These are phyloP conservation scores for Diaporthe vaccinii DNA, from an alignment of 2,329 filamentous ascomycete genomes.

Conservation along the genomic window DNA sequence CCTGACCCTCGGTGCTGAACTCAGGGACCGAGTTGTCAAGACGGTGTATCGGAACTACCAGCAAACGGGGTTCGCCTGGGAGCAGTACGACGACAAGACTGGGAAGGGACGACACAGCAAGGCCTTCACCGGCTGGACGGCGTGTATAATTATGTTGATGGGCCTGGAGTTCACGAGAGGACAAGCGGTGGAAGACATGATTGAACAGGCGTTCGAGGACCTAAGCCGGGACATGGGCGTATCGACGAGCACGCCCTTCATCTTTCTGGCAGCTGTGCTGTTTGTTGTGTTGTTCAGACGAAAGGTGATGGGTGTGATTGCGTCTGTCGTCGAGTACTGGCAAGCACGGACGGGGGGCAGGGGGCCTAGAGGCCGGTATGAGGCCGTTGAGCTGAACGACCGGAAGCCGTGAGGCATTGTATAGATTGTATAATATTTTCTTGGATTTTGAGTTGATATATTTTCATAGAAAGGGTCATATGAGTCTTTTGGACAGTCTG, in stretches of 20 bases:
- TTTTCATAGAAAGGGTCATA: not conserved
- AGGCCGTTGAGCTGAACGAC: conserved; percentile 25
- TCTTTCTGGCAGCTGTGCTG: conserved; percentile 2
- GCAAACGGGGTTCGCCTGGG: conserved; percentile 78
- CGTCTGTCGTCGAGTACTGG: conserved; percentile 22
- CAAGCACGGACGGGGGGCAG: not conserved
- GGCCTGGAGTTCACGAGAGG: conserved; percentile 46
- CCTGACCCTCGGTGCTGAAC: conserved; percentile 41
- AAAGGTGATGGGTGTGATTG: conserved; percentile 27
- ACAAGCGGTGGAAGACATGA: conserved; percentile 15
- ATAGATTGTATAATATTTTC: not conserved
- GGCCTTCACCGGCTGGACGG: conserved; percentile 82
- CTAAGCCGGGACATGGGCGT: conserved; percentile 8
- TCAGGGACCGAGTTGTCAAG: conserved; percentile 40
- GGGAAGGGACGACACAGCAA: conserved; percentile 76
- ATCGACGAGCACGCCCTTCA: conserved; percentile 14
- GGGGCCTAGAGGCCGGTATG: conserved; percentile 2
- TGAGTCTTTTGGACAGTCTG: not conserved
- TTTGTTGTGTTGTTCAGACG: conserved; percentile 26
- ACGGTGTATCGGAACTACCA: conserved; percentile 65
- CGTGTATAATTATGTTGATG: conserved; percentile 79
- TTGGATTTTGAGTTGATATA: not conserved
- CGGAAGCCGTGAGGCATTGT: conserved; percentile 15
- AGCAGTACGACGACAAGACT: conserved; percentile 78
- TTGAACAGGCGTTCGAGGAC: conserved; percentile 13